Conservation (phyloP, 345 rosid genomes). For the Euclidium syriacum region DNA sequence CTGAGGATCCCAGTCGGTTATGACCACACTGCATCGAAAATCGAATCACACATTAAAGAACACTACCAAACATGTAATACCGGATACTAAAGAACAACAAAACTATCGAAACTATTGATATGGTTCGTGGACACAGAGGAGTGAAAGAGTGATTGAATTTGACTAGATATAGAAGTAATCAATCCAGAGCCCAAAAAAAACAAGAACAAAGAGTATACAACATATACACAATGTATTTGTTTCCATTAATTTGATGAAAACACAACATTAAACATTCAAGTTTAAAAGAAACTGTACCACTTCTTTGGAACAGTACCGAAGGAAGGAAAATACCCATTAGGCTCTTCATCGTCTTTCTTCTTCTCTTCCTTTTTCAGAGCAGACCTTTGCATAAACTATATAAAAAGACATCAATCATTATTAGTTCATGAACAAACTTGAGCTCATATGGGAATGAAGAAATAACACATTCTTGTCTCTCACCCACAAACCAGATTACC, state of each 20-base stretch:
- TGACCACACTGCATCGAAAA: conserved; percentile 50
- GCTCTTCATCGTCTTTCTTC: conserved; percentile 54
- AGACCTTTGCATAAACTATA: conserved; percentile 89
- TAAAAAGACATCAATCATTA: neutral
- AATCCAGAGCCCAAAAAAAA: neutral
- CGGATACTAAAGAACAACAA: neutral
- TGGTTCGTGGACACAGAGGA: neutral
- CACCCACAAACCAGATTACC: neutral
- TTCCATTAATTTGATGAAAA: neutral
- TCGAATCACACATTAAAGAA: neutral
- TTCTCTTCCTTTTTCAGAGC: conserved; percentile 52
- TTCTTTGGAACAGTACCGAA: conserved; percentile 40
- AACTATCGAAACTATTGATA: neutral
- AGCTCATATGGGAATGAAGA: neutral
- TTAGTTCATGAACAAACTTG: neutral
- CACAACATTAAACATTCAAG: conserved; percentile 2
- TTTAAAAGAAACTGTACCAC: conserved; percentile 38
- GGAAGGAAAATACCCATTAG: conserved; percentile 44
- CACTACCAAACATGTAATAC: neutral
- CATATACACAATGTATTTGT: neutral
- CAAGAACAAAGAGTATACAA: neutral
- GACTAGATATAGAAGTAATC: neutral
- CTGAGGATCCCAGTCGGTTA: conserved; percentile 90
- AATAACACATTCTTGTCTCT: neutral
- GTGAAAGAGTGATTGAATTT: neutral